phyloP scores from a whole-genome alignment of 148 eudicot genomes.

The Arbutus unedo region DNA sequence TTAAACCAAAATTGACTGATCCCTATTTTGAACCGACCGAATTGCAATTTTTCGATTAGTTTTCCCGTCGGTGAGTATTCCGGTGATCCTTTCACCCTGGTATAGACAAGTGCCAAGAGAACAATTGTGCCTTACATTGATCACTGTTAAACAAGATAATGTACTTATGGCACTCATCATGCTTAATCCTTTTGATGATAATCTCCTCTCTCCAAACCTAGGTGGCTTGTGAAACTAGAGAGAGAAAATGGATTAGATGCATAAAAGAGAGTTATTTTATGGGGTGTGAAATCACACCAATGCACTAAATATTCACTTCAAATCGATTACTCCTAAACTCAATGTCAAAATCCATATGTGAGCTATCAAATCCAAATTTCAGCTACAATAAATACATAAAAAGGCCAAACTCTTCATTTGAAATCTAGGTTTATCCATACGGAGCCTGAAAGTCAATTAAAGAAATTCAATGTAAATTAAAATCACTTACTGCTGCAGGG shows the following conservation, averaged over 20 bases:
- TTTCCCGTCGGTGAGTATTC: no score
- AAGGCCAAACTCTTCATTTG: neutral
- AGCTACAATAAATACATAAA: neutral
- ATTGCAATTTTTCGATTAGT: no score
- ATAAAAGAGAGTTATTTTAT: no score
- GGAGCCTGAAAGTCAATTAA: neutral
- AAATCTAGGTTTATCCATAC: neutral
- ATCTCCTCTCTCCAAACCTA: neutral
- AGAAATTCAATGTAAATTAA: neutral
- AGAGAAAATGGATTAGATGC: neutral
- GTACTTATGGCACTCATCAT: neutral
- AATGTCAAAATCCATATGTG: neutral
- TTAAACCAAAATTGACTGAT: no score
- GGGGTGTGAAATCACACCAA: no score
- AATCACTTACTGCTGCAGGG: slow-evolving; percentile 50
- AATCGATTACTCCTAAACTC: neutral
- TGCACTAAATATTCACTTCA: neutral
- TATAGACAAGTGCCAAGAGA: neutral
- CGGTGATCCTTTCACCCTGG: neutral
- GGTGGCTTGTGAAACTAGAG: neutral
- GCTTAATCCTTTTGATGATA: no score
- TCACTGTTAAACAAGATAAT: neutral
- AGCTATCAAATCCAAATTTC: neutral
- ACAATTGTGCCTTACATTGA: neutral
- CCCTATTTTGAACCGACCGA: no score